Base-by-base conservation (phyloP, 371 early-diverging fungal species). In the Cokeromyces recurvatus region DNA sequence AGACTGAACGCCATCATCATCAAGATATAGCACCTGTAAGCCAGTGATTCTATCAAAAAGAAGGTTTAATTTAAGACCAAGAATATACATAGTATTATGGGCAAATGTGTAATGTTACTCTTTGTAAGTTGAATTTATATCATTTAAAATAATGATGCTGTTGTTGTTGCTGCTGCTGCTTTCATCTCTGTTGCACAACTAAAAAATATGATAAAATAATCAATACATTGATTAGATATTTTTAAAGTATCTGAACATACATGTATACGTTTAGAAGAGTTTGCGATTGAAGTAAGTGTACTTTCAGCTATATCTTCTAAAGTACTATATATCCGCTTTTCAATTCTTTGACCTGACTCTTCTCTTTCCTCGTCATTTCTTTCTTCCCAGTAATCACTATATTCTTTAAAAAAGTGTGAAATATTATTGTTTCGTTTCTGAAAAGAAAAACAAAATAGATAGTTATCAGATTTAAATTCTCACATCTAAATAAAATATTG, bases 341-440 rank as follows among this genome's bases (percentile, higher is more conserved):
- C 44, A 31, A 44, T 44, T 12, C 42, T 44, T 17, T 31, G 23
- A 34, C 23, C 35, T 23, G 35, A 44, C 17, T 44, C 44, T 44
- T 32, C 25, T 32, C 48, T 48, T 32, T 34, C 34, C 39, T 32
- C 34, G 20, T 40, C 32, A 34, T 47, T 27, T 40, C 41, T 31
- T 40, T 24, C 27, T 40, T 19, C 17, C 48, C 39, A 40, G 23
- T 40, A 48, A 9, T 32, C 32, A n/a, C 21, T 25, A 32, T 47
- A 47, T 17, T 32, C n/a, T 48, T 48, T 39, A 20, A 20, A 39
- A 23, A 40, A 48, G 27, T 15, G 11, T 19, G 17, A 40, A 21
- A 17, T 29, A 8, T 25, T 20, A 37, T 48, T 40, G 25, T 48
- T 40, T 40, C 48, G 37, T 39, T 48, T 39, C 48, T 48, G 38